These are phyloP conservation scores for Leccinum pallidistipes DNA, from an alignment of 1,284 basidiomycete genomes.

Conservation along the genomic window DNA sequence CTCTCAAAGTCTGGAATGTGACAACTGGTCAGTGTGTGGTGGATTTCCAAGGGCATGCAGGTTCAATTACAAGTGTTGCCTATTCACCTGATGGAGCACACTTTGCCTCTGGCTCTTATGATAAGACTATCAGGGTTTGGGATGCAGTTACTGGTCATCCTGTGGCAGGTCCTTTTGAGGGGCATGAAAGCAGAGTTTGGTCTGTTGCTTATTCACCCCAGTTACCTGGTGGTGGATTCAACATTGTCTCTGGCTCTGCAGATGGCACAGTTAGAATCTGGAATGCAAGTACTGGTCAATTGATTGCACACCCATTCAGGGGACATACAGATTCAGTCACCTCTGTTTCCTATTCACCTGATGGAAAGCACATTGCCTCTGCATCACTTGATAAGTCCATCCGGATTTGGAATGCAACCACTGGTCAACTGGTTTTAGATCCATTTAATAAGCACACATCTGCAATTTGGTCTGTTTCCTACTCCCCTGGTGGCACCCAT, in stretches of 20 bases:
- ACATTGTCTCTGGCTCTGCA: not conserved
- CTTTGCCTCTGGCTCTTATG: not conserved
- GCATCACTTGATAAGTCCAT: not conserved
- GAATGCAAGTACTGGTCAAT: not conserved
- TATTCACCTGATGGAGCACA: not conserved
- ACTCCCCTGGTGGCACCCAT: not conserved
- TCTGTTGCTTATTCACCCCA: not conserved
- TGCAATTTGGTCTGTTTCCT: not conserved
- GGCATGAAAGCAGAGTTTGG: not conserved
- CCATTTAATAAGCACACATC: not conserved
- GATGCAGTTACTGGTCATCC: not conserved
- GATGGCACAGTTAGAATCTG: not conserved
- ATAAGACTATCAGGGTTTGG: not conserved
- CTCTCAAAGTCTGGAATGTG: not conserved
- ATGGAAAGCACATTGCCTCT: not conserved
- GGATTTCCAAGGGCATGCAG: not conserved
- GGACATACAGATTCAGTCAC: not conserved
- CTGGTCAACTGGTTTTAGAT: not conserved
- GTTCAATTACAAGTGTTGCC: not conserved
- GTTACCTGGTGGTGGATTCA: not conserved
- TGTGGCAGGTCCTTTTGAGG: not conserved
- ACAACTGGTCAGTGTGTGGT: not conserved
- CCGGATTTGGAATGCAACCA: not conserved
- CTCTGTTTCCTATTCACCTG: not conserved
- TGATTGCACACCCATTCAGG: not conserved